phyloP scores from a whole-genome alignment of 2,329 filamentous ascomycete genomes.

The Pseudogymnoascus sp. region DNA sequence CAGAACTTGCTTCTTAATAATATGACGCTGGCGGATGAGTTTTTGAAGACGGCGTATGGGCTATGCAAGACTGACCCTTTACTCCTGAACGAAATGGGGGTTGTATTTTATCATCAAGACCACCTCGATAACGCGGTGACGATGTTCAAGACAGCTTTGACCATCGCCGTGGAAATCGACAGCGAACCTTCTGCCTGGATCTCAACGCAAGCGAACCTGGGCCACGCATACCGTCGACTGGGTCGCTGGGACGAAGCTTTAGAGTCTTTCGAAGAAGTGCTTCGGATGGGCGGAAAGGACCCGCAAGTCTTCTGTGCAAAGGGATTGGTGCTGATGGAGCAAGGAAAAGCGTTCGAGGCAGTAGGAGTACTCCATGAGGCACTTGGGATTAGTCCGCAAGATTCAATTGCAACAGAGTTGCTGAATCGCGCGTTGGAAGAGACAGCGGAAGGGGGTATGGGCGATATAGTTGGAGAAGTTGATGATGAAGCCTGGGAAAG shows the following conservation, averaged over 20 bases:
- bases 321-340: slow-evolving; percentile 73
- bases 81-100: slow-evolving; percentile 88
- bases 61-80: slow-evolving; percentile 80
- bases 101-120: slow-evolving; percentile 91
- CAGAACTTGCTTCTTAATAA: slow-evolving; percentile 96
- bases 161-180: slow-evolving; percentile 70
- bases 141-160: slow-evolving; percentile 69
- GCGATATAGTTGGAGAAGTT: slow-evolving; percentile 26
- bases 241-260: slow-evolving; percentile 63
- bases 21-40: slow-evolving; percentile 86
- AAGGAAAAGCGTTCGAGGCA: slow-evolving; percentile 65
- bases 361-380: slow-evolving; percentile 78
- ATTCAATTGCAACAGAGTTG: slow-evolving; percentile 71
- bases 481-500: slow-evolving; percentile 48
- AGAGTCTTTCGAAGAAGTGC: slow-evolving; percentile 75
- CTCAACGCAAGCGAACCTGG: slow-evolving; percentile 78
- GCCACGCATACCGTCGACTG: slow-evolving; percentile 72
- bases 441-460: slow-evolving; percentile 37
- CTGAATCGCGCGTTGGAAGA: slow-evolving; percentile 63
- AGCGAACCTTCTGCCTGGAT: slow-evolving; percentile 77
- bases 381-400: slow-evolving; percentile 67
- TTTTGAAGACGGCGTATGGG: slow-evolving; percentile 78
- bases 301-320: slow-evolving; percentile 72
- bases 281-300: slow-evolving; percentile 73
- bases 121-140: slow-evolving; percentile 65